Conservation (phyloP, 352 stramenopile genomes). For the Globisporangium ultimum region DNA sequence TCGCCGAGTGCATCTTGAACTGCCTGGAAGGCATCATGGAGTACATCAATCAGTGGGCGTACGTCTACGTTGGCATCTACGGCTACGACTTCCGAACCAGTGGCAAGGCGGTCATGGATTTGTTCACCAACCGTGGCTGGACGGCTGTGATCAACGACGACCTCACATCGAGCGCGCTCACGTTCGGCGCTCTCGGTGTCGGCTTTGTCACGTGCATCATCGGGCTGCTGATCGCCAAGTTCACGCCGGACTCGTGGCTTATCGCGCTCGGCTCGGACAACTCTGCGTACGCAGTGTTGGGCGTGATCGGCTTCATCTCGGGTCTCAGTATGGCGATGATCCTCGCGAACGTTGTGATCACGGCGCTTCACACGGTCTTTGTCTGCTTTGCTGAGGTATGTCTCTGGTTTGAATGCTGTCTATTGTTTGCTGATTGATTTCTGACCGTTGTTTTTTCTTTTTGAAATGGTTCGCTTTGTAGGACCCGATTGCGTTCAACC, state of each 20-base stretch:
- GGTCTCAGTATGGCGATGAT: slow-evolving; percentile 83
- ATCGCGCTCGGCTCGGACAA: slow-evolving; percentile 40
- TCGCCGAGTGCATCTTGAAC: slow-evolving; percentile 84
- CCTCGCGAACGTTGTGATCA: slow-evolving; percentile 78
- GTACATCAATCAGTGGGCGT: slow-evolving; percentile 90
- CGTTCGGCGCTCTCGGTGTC: slow-evolving; percentile 78
- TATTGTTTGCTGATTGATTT: background rate
- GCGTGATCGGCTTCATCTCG: slow-evolving; percentile 71
- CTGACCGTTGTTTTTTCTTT: slow-evolving; percentile 12
- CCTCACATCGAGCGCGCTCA: slow-evolving; percentile 76
- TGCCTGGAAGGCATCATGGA: slow-evolving; percentile 85
- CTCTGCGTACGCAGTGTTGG: slow-evolving; percentile 52
- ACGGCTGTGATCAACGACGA: slow-evolving; percentile 90
- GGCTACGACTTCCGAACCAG: slow-evolving; percentile 83
- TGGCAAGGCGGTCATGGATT: slow-evolving; percentile 85
- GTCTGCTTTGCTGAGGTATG: slow-evolving; percentile 85
- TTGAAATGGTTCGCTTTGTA: slow-evolving; percentile 10
- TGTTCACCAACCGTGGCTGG: slow-evolving; percentile 85
- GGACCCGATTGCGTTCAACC: slow-evolving; percentile 79
- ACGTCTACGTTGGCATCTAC: slow-evolving; percentile 90
- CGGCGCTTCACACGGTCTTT: slow-evolving; percentile 83
- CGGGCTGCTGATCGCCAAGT: slow-evolving; percentile 65
- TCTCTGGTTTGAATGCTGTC: background rate
- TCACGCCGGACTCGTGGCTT: slow-evolving; percentile 61
- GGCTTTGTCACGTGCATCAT: slow-evolving; percentile 64